Evolutionary conservation across 2,329 filamentous ascomycete species (phyloP), one percentile per base, ranked within the genome.

Genomic region (Polytolypa hystricis): DNA sequence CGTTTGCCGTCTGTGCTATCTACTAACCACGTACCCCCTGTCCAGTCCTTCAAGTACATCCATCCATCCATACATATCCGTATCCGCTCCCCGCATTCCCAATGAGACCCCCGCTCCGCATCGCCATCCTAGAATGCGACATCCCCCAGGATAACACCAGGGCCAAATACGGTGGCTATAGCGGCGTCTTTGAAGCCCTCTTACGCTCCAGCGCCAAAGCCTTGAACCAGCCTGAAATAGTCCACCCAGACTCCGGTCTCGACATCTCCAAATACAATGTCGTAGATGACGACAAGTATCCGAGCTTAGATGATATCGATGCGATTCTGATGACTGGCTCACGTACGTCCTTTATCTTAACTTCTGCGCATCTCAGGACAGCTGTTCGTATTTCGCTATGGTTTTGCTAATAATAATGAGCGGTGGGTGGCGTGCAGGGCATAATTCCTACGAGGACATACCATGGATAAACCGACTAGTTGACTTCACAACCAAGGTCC

Each of bases 71-170:
- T n/a, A n/a, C 21, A 7, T 25, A 25, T 7, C n/a, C n/a, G 7
- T 25, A 25, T 7, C 7, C 7, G 7, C 21, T 25, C 7, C 21
- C 21, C 21, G 7, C 21, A n/a, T 25, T n/a, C 21, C 21, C 33
- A 27, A 63, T 63, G 58, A 49, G 42, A 29, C 40, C 51, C 11
- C 73, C 74, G 19, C 64, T 89, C 47, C 80, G 83, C 38, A 80
- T 95, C 60, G 86, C 87, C 31, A 73, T 96, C 48, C 77, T 96
- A 47, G 84, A 94, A 68, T 81, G 83, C 66, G 89, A 94, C 61
- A 82, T 74, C 1, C 85, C 85, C 1, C 67, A 81, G 33, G 71
- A 76, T 1, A 60, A 71, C 29, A 74, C 80, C 25, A 64, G 73
- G 37, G 69, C 69, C 38, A 74, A 74, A 50, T 86, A 81, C 59